phyloP scores from a whole-genome alignment of 1,139 yeast species.

The Hyphopichia khmerensis region DNA sequence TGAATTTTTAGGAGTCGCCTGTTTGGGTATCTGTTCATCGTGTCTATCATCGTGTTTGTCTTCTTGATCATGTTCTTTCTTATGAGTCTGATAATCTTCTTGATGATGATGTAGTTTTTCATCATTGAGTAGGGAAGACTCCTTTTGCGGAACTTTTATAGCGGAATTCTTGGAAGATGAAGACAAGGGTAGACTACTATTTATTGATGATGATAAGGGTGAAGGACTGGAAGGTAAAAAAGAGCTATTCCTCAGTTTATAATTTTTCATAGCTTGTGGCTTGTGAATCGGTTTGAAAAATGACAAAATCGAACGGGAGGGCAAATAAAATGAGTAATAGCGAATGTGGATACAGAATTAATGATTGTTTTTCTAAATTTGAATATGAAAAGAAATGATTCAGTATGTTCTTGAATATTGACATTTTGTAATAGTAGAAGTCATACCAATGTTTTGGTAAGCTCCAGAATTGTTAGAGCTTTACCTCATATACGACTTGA shows the following conservation, averaged over 20 bases:
- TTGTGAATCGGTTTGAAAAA: background rate
- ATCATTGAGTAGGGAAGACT: no score
- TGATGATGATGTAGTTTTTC: background rate
- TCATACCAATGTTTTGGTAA: no score
- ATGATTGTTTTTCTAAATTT: no score
- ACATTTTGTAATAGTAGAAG: no score
- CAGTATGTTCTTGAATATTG: no score
- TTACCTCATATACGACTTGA: no score
- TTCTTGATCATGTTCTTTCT: background rate
- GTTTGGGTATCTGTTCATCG: no score
- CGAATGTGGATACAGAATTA: no score
- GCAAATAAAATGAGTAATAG: background rate
- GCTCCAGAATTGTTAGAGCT: no score
- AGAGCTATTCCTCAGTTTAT: slow-evolving; percentile 1
- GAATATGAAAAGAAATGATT: no score
- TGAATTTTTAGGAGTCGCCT: no score
- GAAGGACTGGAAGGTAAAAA: slow-evolving; percentile 4
- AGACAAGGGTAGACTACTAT: background rate
- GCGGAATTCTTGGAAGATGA: background rate
- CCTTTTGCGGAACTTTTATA: no score
- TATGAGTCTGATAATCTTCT: background rate
- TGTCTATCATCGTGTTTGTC: background rate
- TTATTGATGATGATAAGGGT: slow-evolving; percentile 3
- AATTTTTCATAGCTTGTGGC: slow-evolving; percentile 2
- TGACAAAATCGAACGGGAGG: background rate